phyloP scores from a whole-genome alignment of 805 yeast species.

The Clavispora carvajalis region DNA sequence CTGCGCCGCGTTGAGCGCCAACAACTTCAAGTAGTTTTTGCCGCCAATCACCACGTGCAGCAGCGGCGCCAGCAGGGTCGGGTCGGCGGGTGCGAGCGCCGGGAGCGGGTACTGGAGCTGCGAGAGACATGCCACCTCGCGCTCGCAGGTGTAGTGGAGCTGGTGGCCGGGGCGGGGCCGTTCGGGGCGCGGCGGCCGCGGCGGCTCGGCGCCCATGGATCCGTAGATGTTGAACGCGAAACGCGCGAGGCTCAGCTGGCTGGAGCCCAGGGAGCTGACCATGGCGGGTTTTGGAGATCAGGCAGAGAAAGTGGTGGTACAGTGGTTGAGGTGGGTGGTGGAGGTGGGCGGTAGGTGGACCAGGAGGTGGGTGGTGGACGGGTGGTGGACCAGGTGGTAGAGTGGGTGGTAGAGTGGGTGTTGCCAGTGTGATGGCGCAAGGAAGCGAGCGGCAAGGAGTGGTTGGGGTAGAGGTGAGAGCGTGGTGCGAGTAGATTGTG shows the following conservation, averaged over 20 bases:
- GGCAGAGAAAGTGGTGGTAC: too few relatives aligned
- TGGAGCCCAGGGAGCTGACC: conserved; percentile 3
- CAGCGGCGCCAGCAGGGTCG: conserved; percentile 11
- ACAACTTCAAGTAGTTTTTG: conserved; percentile 32
- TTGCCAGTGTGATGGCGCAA: too few relatives aligned
- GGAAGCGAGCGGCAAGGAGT: too few relatives aligned
- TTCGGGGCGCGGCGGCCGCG: conserved; percentile 1
- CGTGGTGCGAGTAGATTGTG: too few relatives aligned
- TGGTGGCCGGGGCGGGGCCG: conserved; percentile 3
- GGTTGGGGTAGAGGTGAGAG: too few relatives aligned
- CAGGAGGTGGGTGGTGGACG: background rate
- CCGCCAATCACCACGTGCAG: conserved; percentile 40
- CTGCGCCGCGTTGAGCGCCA: conserved; percentile 29
- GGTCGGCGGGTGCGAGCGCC: conserved; percentile 2
- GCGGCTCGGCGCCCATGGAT: conserved; percentile 20
- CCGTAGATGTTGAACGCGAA: conserved; percentile 61
- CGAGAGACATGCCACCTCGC: conserved; percentile 21
- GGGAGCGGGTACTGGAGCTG: conserved; percentile 21
- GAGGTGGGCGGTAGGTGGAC: background rate
- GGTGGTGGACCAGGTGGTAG: background rate
- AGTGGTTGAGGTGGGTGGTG: background rate
- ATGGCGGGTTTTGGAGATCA: background rate
- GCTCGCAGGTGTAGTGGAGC: conserved; percentile 18
- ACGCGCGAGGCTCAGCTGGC: conserved; percentile 37
- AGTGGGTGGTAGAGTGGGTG: too few relatives aligned